phyloP scores from a whole-genome alignment of 768 basidiomycete genomes.

The Lenzites betulinus region DNA sequence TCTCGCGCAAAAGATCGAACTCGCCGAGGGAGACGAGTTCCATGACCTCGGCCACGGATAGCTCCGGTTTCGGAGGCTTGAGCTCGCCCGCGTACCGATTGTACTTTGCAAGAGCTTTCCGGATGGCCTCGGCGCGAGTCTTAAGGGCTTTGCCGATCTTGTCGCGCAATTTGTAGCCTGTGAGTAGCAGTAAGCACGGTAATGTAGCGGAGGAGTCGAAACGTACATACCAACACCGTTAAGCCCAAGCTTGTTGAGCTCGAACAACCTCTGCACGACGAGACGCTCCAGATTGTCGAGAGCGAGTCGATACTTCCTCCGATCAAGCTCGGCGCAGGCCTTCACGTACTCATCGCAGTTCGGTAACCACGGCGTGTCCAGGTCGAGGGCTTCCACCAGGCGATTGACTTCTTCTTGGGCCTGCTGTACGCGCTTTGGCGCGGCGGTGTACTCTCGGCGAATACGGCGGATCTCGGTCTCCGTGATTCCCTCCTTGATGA shows the following conservation, averaged over 20 bases:
- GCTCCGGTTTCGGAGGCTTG: conserved; percentile 19
- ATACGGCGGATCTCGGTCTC: background rate
- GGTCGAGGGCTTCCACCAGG: conserved; percentile 17
- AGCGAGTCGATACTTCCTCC: conserved; percentile 24
- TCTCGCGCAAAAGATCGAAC: conserved; percentile 37
- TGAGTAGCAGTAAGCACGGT: background rate
- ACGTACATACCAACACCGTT: conserved; percentile 26
- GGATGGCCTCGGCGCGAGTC: conserved; percentile 34
- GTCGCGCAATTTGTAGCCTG: conserved; percentile 38
- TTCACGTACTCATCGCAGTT: conserved; percentile 12
- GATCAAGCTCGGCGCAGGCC: background rate
- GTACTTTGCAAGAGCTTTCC: conserved; percentile 34
- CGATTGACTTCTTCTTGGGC: conserved; percentile 1
- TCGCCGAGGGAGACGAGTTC: conserved; percentile 25
- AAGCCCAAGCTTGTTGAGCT: conserved; percentile 32
- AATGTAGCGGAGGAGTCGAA: background rate
- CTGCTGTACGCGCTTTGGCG: background rate
- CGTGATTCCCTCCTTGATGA: background rate
- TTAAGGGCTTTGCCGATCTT: conserved; percentile 39
- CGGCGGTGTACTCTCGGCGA: background rate
- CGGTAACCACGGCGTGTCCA: conserved; percentile 22
- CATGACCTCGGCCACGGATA: conserved; percentile 14
- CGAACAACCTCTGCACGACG: conserved; percentile 34
- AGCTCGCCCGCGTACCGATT: conserved; percentile 31
- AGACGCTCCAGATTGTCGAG: conserved; percentile 34